Percentiles rank a stretch among this genome's conserved stretches.
These are phyloP conservation scores for Clausena lansium DNA, from an alignment of 345 rosid species.

Conservation along the genomic window DNA sequence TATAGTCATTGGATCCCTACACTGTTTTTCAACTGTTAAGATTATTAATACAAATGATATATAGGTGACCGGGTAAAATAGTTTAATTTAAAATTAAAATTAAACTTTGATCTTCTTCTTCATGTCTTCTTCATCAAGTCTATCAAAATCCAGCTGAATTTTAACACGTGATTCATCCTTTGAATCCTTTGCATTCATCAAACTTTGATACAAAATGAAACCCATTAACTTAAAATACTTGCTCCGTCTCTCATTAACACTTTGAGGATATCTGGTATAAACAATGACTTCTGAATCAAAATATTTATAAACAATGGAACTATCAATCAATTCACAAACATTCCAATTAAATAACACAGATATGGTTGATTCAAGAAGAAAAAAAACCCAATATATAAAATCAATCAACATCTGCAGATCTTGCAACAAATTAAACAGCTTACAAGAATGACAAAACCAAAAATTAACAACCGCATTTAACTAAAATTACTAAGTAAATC, in stretches of 20 bases:
- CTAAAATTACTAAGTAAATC: not conserved
- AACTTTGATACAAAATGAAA: conserved; percentile 28
- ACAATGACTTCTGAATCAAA: conserved; percentile 35
- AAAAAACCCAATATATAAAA: not conserved
- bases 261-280: conserved; percentile 54
- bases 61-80: too few relatives aligned
- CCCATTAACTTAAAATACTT: conserved; percentile 39
- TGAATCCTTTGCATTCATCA: conserved; percentile 19
- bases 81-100: too few relatives aligned
- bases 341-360: not conserved
- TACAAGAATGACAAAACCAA: conserved; percentile 1
- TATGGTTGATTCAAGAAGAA: not conserved
- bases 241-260: conserved; percentile 52
- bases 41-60: too few relatives aligned
- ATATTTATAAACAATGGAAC: too few relatives aligned
- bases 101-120: too few relatives aligned
- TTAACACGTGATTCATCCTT: conserved; percentile 19
- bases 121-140: too few relatives aligned
- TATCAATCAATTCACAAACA: not conserved
- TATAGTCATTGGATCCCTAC: too few relatives aligned
- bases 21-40: too few relatives aligned
- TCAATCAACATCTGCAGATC: conserved; percentile 17
- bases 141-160: conserved; percentile 20
- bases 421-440: conserved; percentile 5
- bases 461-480: not conserved